Evolutionary conservation across 768 basidiomycete species (phyloP), one percentile per base, ranked within the genome.

Genomic region (Suillus subalutaceus): DNA sequence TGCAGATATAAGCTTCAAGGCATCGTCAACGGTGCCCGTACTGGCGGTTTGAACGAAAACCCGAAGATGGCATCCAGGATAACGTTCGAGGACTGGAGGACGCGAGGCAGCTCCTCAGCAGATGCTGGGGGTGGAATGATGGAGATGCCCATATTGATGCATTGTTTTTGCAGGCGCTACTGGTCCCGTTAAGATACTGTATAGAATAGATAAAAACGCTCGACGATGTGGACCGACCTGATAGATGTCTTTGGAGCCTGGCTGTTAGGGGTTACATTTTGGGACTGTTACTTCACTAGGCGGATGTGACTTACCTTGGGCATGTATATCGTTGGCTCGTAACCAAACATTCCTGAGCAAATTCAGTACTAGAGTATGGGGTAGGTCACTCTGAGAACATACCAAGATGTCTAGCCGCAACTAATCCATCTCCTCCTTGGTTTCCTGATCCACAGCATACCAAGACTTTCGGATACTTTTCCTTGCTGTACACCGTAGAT

Each of bases 381-480:
- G 35, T 10, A 6, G n/a, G 12, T 48, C 26, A 38, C 38, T 16
- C 32, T 32, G 44, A 67, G 4, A 12, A 73, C 86, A 63, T 69
- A 93, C 94, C 88, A 9, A 99, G 85, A 79, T 99, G 97, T 53
- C 97, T 84, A 52, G 97, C 97, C 37, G 97, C 97, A 32, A 98
- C 97, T 0, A 99, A 82, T 4, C 97, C 97, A 78, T 99, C 97
- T 15, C 97, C 97, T 78, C 87, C 94, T 82, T 99, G 97, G 73
- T 99, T 99, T 50, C 97, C 97, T 8, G 97, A 96, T 20, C 97
- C 97, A 74, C 96, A 98, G 72, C 93, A 95, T 13, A 99, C 93
- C n/a, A 99, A 81, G 7, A 99, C 94, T 13, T 88, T 86, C 44
- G 84, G 85, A 75, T 93, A 88, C 55, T 82, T 84, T 4, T 88